phyloP scores from a whole-genome alignment of 73 alveolate genomes.

The Blepharisma stoltei region DNA sequence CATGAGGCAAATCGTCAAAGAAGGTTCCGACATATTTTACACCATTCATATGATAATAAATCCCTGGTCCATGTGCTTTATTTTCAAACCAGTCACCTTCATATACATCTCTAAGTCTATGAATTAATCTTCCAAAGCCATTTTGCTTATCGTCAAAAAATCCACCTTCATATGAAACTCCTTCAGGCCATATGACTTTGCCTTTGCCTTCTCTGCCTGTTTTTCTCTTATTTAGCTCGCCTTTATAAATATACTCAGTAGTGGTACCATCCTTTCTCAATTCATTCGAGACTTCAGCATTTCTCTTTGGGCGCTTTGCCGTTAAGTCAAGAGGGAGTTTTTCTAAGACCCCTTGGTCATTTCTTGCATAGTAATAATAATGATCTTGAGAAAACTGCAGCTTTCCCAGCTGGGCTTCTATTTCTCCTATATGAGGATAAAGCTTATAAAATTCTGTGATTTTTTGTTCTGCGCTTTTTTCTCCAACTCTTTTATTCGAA shows the following conservation, averaged over 20 bases:
- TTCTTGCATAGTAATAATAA: neutral
- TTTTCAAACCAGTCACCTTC: conserved; percentile 21
- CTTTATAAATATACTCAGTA: conserved; percentile 20
- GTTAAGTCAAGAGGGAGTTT: conserved; percentile 13
- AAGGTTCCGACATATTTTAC: conserved; percentile 23
- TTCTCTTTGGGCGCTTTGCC: neutral
- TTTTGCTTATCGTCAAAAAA: conserved; percentile 2
- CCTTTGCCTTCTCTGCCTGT: conserved; percentile 26
- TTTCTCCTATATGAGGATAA: conserved; percentile 10
- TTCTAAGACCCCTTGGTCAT: conserved; percentile 3
- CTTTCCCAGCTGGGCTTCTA: neutral
- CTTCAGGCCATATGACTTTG: conserved; percentile 16
- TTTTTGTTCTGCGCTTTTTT: conserved; percentile 16
- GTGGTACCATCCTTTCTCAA: conserved; percentile 6
- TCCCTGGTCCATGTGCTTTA: conserved; percentile 29
- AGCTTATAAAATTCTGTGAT: conserved; percentile 1
- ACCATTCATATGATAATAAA: conserved; percentile 20
- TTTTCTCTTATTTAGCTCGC: conserved; percentile 21
- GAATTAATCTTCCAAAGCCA: conserved; percentile 26
- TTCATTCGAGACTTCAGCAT: conserved; percentile 17
- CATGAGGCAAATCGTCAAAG: conserved; percentile 28
- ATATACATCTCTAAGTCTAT: conserved; percentile 27
- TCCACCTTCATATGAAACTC: conserved; percentile 20
- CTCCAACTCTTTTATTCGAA: neutral
- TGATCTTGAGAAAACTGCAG: neutral